Conservation (phyloP, 179 eudicot genomes). For the Beta lomatogona region DNA sequence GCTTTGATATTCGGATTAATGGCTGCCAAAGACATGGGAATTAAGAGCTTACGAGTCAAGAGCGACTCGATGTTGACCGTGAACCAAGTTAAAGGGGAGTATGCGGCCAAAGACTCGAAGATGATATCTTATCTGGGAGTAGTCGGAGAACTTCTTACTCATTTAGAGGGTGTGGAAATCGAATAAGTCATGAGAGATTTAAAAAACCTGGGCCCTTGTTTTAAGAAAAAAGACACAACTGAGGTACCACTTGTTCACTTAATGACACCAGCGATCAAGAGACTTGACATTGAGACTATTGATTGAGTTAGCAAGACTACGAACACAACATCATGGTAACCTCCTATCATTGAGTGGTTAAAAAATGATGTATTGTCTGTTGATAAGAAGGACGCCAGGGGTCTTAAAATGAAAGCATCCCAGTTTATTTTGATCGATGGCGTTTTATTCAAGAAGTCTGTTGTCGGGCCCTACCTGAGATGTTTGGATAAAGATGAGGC, state of each 20-base stretch:
- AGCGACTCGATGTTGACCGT: background rate
- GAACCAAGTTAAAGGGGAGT: background rate
- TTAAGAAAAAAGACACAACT: background rate
- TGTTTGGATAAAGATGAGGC: too few species aligned
- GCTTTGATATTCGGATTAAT: too few species aligned
- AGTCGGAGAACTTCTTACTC: background rate
- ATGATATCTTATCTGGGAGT: background rate
- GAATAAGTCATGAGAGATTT: background rate
- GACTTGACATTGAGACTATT: too few species aligned
- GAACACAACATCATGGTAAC: too few species aligned
- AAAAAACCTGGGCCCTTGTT: rapidly evolving
- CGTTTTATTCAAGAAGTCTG: background rate
- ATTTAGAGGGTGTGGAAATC: too few species aligned
- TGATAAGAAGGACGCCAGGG: too few species aligned
- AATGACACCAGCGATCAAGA: too few species aligned
- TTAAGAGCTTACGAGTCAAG: background rate
- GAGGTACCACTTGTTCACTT: background rate
- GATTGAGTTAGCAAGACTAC: too few species aligned
- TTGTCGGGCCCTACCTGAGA: background rate
- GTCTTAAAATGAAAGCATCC: background rate
- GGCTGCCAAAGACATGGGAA: background rate
- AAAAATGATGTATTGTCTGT: too few species aligned
- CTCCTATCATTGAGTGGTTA: background rate
- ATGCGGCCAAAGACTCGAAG: background rate
- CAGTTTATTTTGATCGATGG: background rate